phyloP scores from a whole-genome alignment of 2,329 filamentous ascomycete species.

The Polytolypa hystricis region DNA sequence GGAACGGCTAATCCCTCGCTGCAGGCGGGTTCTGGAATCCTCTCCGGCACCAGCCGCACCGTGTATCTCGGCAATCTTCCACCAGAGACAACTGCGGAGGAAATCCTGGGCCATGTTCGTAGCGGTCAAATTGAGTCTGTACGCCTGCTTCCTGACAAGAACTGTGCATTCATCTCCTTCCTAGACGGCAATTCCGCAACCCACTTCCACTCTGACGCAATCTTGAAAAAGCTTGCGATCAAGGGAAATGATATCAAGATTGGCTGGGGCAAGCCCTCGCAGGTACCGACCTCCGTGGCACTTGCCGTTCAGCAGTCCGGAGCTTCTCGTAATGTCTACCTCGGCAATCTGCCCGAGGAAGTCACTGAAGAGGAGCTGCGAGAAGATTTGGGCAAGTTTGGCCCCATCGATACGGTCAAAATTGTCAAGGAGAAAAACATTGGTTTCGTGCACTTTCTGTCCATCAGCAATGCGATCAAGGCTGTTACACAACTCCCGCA shows the following conservation, averaged over 20 bases:
- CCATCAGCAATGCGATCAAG: conserved; percentile 96
- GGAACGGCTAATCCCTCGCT: conserved; percentile 62
- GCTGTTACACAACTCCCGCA: conserved; percentile 92
- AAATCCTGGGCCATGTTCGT: conserved; percentile 89
- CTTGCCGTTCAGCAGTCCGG: conserved; percentile 94
- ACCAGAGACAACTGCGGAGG: conserved; percentile 92
- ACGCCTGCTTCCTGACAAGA: conserved; percentile 92
- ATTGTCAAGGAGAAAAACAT: conserved; percentile 96
- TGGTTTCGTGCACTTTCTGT: conserved; percentile 94
- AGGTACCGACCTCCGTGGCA: conserved; percentile 95
- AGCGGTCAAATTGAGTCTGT: conserved; percentile 99
- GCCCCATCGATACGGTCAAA: conserved; percentile 93
- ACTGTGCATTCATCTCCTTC: conserved; percentile 99
- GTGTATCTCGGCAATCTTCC: conserved; percentile 98
- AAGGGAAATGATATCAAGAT: conserved; percentile 99
- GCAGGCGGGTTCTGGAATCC: conserved; percentile 63
- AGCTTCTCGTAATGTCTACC: conserved; percentile 91
- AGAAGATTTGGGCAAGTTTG: conserved; percentile 92
- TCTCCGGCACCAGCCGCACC: conserved; percentile 86
- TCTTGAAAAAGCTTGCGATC: conserved; percentile 98
- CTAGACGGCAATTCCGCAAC: conserved; percentile 94
- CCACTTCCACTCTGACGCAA: conserved; percentile 98
- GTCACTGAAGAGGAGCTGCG: conserved; percentile 83
- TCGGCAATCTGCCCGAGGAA: conserved; percentile 87
- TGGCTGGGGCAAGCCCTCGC: conserved; percentile 96